phyloP scores from a whole-genome alignment of 129 eudicot species.

The Gnaphalium uliginosum region DNA sequence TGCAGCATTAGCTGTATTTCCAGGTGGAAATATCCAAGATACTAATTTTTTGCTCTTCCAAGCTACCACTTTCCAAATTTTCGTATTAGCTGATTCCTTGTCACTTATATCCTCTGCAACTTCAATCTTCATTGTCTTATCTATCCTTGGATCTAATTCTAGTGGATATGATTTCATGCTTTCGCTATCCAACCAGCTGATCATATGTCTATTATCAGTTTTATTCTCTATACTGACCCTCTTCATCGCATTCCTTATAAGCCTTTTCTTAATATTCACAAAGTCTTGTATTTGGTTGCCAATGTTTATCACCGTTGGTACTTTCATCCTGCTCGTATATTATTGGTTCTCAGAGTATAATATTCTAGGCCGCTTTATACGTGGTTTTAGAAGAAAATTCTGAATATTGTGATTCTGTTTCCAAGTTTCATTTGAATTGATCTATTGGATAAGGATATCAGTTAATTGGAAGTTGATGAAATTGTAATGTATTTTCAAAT shows the following conservation, averaged over 20 bases:
- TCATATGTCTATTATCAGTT: background rate
- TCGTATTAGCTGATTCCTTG: background rate
- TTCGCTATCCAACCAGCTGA: background rate
- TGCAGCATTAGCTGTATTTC: background rate
- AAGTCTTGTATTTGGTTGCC: background rate
- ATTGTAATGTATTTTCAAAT: background rate
- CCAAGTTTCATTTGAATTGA: background rate
- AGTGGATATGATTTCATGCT: background rate
- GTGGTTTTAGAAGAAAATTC: background rate
- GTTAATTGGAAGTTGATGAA: background rate
- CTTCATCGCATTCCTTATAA: background rate
- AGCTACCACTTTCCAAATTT: too few species aligned
- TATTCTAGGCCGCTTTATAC: background rate
- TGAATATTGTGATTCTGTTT: background rate
- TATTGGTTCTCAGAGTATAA: background rate
- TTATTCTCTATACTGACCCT: background rate
- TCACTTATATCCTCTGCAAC: background rate
- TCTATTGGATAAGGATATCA: background rate
- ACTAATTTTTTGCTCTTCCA: too few species aligned
- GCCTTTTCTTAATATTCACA: background rate
- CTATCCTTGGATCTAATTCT: background rate
- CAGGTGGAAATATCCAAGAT: background rate
- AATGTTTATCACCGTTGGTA: background rate
- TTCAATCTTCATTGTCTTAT: background rate
- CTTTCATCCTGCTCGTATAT: background rate